These are phyloP conservation scores for Gastrolobium villosum DNA, from an alignment of 306 rosid species.

Conservation along the genomic window DNA sequence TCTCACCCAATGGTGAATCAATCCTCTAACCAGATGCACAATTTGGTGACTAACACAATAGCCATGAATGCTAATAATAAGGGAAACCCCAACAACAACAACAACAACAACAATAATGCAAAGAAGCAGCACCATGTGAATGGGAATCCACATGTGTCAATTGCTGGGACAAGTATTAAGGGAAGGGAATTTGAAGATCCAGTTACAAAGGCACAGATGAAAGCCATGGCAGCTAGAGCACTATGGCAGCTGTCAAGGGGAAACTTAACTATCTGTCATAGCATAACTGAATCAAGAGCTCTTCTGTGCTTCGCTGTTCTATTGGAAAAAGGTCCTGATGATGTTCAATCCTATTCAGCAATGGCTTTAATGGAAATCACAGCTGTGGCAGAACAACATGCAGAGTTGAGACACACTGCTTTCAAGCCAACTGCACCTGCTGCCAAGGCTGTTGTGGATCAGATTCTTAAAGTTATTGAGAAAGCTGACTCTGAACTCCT, in stretches of 20 bases:
- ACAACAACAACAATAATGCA: neutral
- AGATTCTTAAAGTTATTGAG: constrained; percentile 58
- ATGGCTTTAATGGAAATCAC: constrained; percentile 81
- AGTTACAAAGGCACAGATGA: constrained; percentile 68
- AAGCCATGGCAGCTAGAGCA: constrained; percentile 81
- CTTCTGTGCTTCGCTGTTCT: constrained; percentile 79
- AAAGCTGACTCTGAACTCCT: constrained; percentile 59
- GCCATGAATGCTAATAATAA: constrained; percentile 22
- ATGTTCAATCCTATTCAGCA: constrained; percentile 64
- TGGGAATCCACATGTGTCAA: constrained; percentile 19
- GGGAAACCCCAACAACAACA: neutral
- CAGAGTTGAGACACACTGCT: constrained; percentile 72
- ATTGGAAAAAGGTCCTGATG: constrained; percentile 67
- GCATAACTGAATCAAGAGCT: constrained; percentile 79
- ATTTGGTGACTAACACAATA: constrained; percentile 40
- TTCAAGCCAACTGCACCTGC: constrained; percentile 88
- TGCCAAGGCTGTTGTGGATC: constrained; percentile 74
- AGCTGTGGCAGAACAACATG: constrained; percentile 63
- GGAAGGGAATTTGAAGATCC: constrained; percentile 82
- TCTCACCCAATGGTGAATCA: constrained; percentile 50
- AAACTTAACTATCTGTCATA: constrained; percentile 65
- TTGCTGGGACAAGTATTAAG: constrained; percentile 61
- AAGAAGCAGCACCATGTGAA: constrained; percentile 3
- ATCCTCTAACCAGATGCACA: constrained; percentile 26
- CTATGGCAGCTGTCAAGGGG: constrained; percentile 71